Evolutionary conservation across 805 yeast species (phyloP), one percentile per base, ranked within the genome.

Genomic region (Isabelozyma rhagii): DNA sequence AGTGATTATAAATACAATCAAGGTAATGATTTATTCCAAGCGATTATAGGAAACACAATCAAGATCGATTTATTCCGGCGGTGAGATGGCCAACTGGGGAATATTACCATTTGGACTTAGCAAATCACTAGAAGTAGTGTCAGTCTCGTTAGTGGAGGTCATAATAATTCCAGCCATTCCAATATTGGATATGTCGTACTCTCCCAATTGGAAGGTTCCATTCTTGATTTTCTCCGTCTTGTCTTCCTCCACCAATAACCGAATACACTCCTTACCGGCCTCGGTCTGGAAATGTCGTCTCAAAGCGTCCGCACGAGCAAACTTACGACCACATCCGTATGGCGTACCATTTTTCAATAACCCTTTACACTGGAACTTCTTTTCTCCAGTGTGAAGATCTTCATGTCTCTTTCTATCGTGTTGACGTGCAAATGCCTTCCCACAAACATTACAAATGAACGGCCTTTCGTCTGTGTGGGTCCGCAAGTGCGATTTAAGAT

Each of bases 381-480:
- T 87, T 64, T 85, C 87, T 1, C 94, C 94, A 4, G 84, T 74
- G 60, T 88, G 96, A 51, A 87, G 70, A 57, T 74, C 79, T 50
- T 74, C 78, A 51, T 74, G 79, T 31, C 79, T 56, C 52, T 74
- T 74, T 25, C 76, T 56, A 58, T 74, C 79, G 50, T 74, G 79
- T 51, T 74, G 79, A 38, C 79, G 53, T 1, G 79, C 79, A 60
- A 88, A 88, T 0, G 92, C 88, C 63, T 87, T 87, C 4, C 89
- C 90, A 68, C 96, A 88, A 3, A 80, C 75, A 11, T 78, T 72
- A 66, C 96, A 88, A 7, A 81, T 74, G 60, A 81, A 88, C 5
- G 94, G 96, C 47, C 91, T 70, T 60, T 88, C 96, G 61, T 87
- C 87, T 0, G 96, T 87, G 64, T 89, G 99, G 0, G 98, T 93